Percentiles rank a stretch among this genome's conserved stretches.
Evolutionary conservation across 345 rosid genomes (phyloP).

Genomic region (Gossypium ekmanianum): DNA sequence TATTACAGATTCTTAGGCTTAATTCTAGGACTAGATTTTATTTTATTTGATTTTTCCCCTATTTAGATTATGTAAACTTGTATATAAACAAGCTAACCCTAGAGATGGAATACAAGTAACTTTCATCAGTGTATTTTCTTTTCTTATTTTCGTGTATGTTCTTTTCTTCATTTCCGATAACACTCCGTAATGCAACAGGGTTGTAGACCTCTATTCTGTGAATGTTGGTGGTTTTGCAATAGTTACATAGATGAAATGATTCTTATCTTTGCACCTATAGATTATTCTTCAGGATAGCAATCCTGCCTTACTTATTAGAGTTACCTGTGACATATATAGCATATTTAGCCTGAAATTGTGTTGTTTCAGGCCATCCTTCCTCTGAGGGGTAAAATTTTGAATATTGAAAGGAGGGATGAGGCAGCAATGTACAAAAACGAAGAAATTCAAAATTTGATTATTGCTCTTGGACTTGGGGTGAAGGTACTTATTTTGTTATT

Average conservation of each 20-base stretch:
- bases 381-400: conserved; percentile 90
- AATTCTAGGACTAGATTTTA: no score
- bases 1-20: no score
- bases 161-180: no score
- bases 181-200: no score
- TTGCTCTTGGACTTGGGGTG: conserved; percentile 94
- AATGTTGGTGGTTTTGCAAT: not conserved
- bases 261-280: not conserved
- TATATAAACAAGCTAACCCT: no score
- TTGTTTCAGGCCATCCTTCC: conserved; percentile 90
- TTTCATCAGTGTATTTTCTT: no score
- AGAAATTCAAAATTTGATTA: conserved; percentile 95
- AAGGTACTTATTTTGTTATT: conserved; percentile 45
- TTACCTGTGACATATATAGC: not conserved
- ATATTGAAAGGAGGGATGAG: conserved; percentile 91
- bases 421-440: conserved; percentile 98
- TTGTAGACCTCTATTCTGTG: not conserved
- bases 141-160: no score
- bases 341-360: not conserved
- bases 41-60: no score
- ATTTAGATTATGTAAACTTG: no score
- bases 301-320: not conserved
- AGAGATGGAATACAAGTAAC: no score
- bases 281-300: not conserved
- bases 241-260: not conserved